phyloP scores from a whole-genome alignment of 371 early-diverging fungal species.

The Massospora cicadina region DNA sequence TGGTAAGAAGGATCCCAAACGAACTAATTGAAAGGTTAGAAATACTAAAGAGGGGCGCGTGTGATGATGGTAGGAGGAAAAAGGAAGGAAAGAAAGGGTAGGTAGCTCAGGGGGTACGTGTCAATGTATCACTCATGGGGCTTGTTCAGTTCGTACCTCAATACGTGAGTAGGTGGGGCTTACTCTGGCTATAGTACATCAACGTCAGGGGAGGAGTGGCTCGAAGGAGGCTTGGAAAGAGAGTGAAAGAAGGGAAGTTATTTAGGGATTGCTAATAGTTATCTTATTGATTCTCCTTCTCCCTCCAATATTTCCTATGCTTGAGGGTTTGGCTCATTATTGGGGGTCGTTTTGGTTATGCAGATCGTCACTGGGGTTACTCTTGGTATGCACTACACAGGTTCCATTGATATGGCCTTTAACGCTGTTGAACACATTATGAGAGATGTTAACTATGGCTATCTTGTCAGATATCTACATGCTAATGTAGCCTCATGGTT shows the following conservation, averaged over 20 bases:
- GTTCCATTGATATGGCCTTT: slow-evolving; percentile 25
- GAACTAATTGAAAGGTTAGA: too few species aligned
- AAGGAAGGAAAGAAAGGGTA: too few species aligned
- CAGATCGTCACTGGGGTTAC: slow-evolving; percentile 35
- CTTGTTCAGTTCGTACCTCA: too few species aligned
- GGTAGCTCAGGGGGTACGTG: too few species aligned
- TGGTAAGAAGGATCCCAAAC: neutral
- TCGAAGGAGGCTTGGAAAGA: too few species aligned
- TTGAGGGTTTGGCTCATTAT: slow-evolving; percentile 42
- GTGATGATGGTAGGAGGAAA: too few species aligned
- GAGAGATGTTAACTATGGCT: slow-evolving; percentile 40
- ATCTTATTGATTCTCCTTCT: slow-evolving; percentile 37
- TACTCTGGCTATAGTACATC: too few species aligned
- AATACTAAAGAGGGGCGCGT: too few species aligned
- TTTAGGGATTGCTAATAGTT: slow-evolving; percentile 32
- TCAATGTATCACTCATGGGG: too few species aligned
- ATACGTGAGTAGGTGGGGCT: too few species aligned
- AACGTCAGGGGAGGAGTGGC: too few species aligned
- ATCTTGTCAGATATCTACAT: slow-evolving; percentile 36
- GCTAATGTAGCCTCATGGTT: slow-evolving; percentile 40
- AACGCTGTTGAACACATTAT: slow-evolving; percentile 24
- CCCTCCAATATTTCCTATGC: slow-evolving; percentile 37
- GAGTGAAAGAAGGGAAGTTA: too few species aligned
- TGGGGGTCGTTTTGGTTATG: slow-evolving; percentile 33
- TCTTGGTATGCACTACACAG: slow-evolving; percentile 31